phyloP scores from a whole-genome alignment of 495 filamentous ascomycete genomes.

The Penicillium odoratum region DNA sequence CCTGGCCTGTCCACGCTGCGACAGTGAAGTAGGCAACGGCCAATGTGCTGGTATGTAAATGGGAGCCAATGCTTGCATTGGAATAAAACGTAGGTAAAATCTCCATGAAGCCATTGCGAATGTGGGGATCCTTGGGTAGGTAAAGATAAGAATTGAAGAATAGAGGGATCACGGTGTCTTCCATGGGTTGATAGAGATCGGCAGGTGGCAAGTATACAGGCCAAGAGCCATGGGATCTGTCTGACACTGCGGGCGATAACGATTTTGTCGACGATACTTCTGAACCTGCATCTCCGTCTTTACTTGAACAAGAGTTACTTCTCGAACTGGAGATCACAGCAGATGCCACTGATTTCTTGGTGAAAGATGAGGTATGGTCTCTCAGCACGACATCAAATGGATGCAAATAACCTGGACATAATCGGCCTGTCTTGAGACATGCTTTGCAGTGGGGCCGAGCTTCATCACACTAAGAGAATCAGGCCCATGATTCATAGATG shows the following conservation, averaged over 20 bases:
- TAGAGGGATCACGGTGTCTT: constrained; percentile 33
- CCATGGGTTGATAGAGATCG: constrained; percentile 28
- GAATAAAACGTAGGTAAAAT: constrained; percentile 56
- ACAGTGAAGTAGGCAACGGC: constrained; percentile 58
- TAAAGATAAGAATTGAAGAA: constrained; percentile 41
- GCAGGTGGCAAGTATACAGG: not conserved
- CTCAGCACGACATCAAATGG: constrained; percentile 69
- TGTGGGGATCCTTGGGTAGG: constrained; percentile 30
- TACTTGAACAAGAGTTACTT: constrained; percentile 2
- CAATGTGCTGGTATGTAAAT: constrained; percentile 57
- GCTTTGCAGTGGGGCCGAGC: constrained; percentile 47
- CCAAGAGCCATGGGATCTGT: constrained; percentile 3
- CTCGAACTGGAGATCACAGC: not conserved
- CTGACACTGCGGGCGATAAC: not conserved
- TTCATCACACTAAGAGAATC: constrained; percentile 49
- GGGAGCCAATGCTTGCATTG: constrained; percentile 43
- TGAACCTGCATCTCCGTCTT: not conserved
- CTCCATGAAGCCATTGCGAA: constrained; percentile 43
- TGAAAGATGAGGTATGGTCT: constrained; percentile 61
- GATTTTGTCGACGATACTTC: not conserved
- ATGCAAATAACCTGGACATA: constrained; percentile 64
- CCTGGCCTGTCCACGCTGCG: constrained; percentile 46
- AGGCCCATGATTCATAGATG: not conserved
- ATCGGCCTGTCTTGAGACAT: constrained; percentile 46
- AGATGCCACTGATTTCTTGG: not conserved